Base-by-base conservation (phyloP, 176 grass and related monocot species). In the Carex pumila region DNA sequence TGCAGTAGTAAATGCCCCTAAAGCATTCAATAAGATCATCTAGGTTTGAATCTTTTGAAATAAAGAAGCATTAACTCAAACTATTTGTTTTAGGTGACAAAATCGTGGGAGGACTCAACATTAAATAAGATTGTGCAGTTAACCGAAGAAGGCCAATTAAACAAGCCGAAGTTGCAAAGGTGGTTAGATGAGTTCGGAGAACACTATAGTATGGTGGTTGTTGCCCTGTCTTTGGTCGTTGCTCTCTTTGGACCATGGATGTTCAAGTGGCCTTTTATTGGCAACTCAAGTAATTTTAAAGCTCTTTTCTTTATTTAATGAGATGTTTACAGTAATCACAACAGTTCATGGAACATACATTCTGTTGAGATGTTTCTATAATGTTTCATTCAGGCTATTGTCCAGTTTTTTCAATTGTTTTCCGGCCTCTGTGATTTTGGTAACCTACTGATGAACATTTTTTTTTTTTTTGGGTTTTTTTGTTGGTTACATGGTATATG, bases 151-250 rank as follows among this genome's bases (percentile, higher is more conserved):
- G 92, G 95, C 12, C 92, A 98, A 86, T 85, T 98, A 79, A 98
- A 90, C 83, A 98, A 98, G 80, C 95, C 95, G 83, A 98, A 92
- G 56, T 66, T 98, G 74, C 92, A 98, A 91, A 94, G 95, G 83
- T 98, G 95, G 95, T 83, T 98, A 82, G 95, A 98, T 85, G 92
- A 98, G 70, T 98, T 98, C 89, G 95, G 95, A 65, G 95, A 98
- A 81, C 60, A 91, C 53, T 98, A 98, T 83, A 90, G 95, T 88
- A 91, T 69, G 85, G 92, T 93, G 88, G 95, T 98, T 11, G 95
- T 98, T 62, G 92, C 85, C 22, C 11, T 98, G 82, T 98, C 95
- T 84, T 93, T 98, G 80, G 86, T 54, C 41, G 82, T 98, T 74
- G 95, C 95, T 71, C 79, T 94, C 52, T 45, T 94, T 81, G 95